A percentile compares a stretch with the other conserved stretches of the same genome.
Conservation (phyloP, 2,329 filamentous ascomycete species). For the Venturiaceae sp. region DNA sequence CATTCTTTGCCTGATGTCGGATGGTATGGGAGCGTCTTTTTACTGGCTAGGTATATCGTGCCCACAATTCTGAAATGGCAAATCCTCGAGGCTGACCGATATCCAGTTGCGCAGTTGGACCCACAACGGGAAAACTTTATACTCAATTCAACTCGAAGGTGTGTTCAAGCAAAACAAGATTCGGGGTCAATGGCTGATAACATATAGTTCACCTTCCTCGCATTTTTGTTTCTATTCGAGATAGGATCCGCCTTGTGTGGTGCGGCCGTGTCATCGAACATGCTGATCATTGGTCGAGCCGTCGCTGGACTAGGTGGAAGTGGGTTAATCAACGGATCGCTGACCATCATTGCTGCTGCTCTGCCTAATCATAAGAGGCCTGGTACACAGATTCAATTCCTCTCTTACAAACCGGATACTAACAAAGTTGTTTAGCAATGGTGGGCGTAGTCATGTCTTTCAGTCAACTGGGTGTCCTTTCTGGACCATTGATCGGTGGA, state of each 20-base stretch:
- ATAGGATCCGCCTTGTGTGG: conserved; percentile 47
- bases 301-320: conserved; percentile 44
- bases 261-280: conserved; percentile 35
- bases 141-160: conserved; percentile 47
- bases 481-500: conserved; percentile 28
- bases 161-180: conserved; percentile 31
- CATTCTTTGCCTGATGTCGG: conserved; percentile 29
- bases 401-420: conserved; percentile 25
- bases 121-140: conserved; percentile 46
- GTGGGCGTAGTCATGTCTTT: conserved; percentile 22
- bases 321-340: conserved; percentile 40
- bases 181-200: not conserved
- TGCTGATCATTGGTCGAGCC: conserved; percentile 46
- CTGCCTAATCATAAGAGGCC: conserved; percentile 30
- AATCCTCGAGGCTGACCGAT: conserved; percentile 18
- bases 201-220: not conserved
- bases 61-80: not conserved
- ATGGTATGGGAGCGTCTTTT: conserved; percentile 34
- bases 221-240: conserved; percentile 8
- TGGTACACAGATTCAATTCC: no score
- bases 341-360: conserved; percentile 39
- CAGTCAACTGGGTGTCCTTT: conserved; percentile 26
- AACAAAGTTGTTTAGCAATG: conserved; percentile 19
- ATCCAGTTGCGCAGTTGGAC: conserved; percentile 21
- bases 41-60: conserved; percentile 26